A percentile compares a stretch with the other conserved stretches of the same genome.
Evolutionary conservation across 306 rosid genomes (phyloP).

Genomic region (Cucurbita ficifolia): DNA sequence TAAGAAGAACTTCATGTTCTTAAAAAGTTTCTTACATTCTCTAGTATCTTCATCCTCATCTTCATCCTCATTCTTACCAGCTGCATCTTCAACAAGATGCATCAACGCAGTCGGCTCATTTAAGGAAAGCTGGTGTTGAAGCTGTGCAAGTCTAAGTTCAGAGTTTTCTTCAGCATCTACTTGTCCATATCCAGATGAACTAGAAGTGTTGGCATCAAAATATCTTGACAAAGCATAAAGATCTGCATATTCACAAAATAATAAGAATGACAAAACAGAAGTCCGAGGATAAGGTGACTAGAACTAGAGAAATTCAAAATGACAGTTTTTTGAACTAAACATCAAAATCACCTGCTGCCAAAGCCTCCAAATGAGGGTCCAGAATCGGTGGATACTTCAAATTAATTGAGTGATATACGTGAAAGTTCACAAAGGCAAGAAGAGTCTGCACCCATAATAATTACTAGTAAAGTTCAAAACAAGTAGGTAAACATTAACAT

Average conservation of each 20-base stretch:
- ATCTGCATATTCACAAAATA: constrained; percentile 29
- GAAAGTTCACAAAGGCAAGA: constrained; percentile 54
- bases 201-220: constrained; percentile 29
- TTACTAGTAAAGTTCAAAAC: neutral
- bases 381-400: constrained; percentile 78
- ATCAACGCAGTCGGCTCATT: constrained; percentile 81
- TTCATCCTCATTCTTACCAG: constrained; percentile 54
- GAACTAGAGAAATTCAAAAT: neutral
- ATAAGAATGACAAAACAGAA: neutral
- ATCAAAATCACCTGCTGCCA: constrained; percentile 49
- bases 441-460: constrained; percentile 42
- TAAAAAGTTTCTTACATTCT: constrained; percentile 62
- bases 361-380: constrained; percentile 64
- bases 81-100: constrained; percentile 56
- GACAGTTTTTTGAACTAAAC: neutral
- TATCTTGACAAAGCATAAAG: constrained; percentile 70
- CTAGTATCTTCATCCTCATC: constrained; percentile 70
- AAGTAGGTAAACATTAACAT: neutral
- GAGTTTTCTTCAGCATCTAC: constrained; percentile 30
- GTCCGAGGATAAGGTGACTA: neutral
- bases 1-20: constrained; percentile 65
- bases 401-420: constrained; percentile 63
- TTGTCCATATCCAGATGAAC: constrained; percentile 28
- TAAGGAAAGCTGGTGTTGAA: constrained; percentile 81
- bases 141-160: constrained; percentile 80